Percentiles rank a stretch among this genome's conserved stretches.
Conservation (phyloP, 2,329 filamentous ascomycete species). For the Colletotrichum sp. region DNA sequence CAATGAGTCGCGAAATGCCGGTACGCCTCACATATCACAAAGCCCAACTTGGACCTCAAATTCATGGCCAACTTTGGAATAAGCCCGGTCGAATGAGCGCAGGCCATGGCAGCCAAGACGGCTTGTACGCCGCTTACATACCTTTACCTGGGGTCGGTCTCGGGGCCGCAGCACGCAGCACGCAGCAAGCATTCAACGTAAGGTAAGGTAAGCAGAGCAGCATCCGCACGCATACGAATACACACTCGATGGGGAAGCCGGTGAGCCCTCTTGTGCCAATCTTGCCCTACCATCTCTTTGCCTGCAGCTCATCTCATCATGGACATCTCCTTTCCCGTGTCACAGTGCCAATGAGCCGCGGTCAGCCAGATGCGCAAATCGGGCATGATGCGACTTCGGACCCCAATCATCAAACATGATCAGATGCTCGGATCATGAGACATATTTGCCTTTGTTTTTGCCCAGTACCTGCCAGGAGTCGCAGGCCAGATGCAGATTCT, state of each 20-base stretch:
- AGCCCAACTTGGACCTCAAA: background rate
- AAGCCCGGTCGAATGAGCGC: background rate
- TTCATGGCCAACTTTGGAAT: background rate
- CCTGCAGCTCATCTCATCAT: background rate
- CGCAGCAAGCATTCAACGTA: background rate
- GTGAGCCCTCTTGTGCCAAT: background rate
- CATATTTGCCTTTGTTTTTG: background rate
- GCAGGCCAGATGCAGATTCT: background rate
- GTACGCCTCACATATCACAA: constrained; percentile 6
- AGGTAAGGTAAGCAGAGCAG: background rate
- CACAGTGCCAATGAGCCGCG: background rate
- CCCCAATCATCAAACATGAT: background rate
- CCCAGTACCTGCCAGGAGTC: background rate
- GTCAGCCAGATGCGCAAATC: background rate
- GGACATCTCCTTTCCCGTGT: background rate
- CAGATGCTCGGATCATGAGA: background rate
- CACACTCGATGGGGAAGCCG: background rate
- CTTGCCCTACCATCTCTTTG: background rate
- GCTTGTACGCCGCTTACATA: constrained; percentile 2
- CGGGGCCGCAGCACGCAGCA: background rate
- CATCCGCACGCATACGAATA: background rate
- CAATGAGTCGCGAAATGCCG: background rate
- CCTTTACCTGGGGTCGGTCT: background rate
- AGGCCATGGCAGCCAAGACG: background rate
- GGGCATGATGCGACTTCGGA: background rate